These are phyloP conservation scores for Fusarium sp. DNA, from an alignment of 2,329 filamentous ascomycete genomes.

Conservation along the genomic window DNA sequence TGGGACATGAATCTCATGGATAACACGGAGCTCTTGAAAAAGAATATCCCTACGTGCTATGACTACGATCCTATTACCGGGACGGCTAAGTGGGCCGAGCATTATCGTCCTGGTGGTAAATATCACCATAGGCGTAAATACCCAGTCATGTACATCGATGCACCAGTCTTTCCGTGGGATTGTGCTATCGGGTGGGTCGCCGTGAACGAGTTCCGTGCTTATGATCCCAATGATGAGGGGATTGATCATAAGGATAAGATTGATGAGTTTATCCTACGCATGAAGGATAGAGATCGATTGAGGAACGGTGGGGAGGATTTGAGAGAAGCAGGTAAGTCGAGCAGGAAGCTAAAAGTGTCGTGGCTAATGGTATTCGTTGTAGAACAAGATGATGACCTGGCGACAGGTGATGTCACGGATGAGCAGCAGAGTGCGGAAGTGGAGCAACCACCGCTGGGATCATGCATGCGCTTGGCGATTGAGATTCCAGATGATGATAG, in stretches of 20 bases:
- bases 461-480: background rate
- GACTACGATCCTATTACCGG: background rate
- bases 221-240: background rate
- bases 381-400: rapidly evolving
- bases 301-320: background rate
- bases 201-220: rapidly evolving
- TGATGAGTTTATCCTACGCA: background rate
- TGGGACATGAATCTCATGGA: background rate
- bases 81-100: background rate
- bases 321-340: background rate
- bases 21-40: rapidly evolving
- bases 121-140: background rate
- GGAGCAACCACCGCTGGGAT: background rate
- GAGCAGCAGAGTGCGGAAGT: background rate
- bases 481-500: background rate
- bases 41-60: background rate
- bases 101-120: rapidly evolving
- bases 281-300: background rate
- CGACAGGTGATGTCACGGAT: rapidly evolving
- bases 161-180: background rate
- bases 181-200: rapidly evolving
- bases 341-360: background rate
- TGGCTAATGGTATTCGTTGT: no score
- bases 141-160: rapidly evolving
- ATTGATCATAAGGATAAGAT: background rate